phyloP scores from a whole-genome alignment of 2,329 filamentous ascomycete species.

The Teratosphaeria nubilosa region DNA sequence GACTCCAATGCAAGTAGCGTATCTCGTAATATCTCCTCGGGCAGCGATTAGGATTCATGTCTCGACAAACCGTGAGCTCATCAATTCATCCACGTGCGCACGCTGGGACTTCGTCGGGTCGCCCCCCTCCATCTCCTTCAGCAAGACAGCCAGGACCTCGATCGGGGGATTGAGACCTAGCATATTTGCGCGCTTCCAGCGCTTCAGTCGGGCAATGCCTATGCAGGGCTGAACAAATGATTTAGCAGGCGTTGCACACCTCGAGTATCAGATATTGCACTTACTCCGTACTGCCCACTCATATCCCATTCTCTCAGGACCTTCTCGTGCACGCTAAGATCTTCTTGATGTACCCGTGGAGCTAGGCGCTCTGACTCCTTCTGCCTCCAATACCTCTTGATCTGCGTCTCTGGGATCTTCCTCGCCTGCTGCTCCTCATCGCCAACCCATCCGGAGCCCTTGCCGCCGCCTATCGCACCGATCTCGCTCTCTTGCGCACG shows the following conservation, averaged over 20 bases:
- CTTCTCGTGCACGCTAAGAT: slow-evolving; percentile 65
- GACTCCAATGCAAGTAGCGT: not conserved
- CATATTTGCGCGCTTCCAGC: slow-evolving; percentile 77
- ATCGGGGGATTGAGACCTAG: slow-evolving; percentile 81
- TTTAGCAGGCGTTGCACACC: not conserved
- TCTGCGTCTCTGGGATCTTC: slow-evolving; percentile 55
- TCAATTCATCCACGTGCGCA: slow-evolving; percentile 64
- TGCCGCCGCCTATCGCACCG: slow-evolving; percentile 39
- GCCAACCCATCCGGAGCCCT: slow-evolving; percentile 23
- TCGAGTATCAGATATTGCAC: slow-evolving; percentile 27
- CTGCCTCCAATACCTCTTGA: slow-evolving; percentile 66
- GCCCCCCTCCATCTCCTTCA: slow-evolving; percentile 56
- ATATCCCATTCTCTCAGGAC: slow-evolving; percentile 87
- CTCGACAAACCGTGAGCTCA: slow-evolving; percentile 40
- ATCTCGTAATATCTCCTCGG: not conserved
- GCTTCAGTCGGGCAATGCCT: slow-evolving; percentile 67
- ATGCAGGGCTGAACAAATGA: slow-evolving; percentile 63
- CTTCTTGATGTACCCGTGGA: slow-evolving; percentile 67
- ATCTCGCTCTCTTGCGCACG: slow-evolving; percentile 17
- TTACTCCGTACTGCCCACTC: slow-evolving; percentile 80
- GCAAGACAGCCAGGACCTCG: slow-evolving; percentile 76
- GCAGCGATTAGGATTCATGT: slow-evolving; percentile 10
- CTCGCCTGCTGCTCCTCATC: slow-evolving; percentile 48
- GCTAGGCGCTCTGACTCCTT: slow-evolving; percentile 61
- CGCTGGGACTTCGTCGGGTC: slow-evolving; percentile 45